Percentiles rank a stretch among this genome's conserved stretches.
Evolutionary conservation across 1,284 basidiomycete species (phyloP).

Genomic region (Ceratobasidium sp.): DNA sequence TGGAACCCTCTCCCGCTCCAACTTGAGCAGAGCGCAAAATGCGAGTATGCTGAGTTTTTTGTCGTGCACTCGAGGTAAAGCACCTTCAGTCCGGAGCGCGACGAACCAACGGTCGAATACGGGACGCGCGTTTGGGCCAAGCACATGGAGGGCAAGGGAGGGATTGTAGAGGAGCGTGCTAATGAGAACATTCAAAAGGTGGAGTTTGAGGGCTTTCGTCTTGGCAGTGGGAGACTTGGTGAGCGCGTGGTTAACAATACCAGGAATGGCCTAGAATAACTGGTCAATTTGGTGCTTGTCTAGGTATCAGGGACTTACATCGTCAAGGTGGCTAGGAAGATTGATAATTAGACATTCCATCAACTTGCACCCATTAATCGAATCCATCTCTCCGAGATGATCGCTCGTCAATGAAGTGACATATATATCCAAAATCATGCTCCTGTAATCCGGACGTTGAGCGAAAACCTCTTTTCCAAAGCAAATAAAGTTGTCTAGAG

Average conservation of each 20-base stretch:
- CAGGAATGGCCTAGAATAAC: constrained; percentile 59
- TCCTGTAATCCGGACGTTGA: constrained; percentile 76
- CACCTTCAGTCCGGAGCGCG: constrained; percentile 69
- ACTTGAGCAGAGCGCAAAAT: constrained; percentile 77
- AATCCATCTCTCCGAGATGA: constrained; percentile 84
- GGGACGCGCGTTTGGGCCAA: constrained; percentile 70
- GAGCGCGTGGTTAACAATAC: constrained; percentile 71
- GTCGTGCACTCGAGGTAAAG: constrained; percentile 88
- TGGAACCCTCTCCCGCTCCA: constrained; percentile 69
- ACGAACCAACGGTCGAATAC: constrained; percentile 87
- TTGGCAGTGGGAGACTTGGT: constrained; percentile 67
- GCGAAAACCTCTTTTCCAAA: constrained; percentile 84
- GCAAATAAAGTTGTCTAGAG: constrained; percentile 89
- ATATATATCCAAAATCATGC: constrained; percentile 88
- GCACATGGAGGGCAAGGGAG: constrained; percentile 74
- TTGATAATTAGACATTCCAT: constrained; percentile 86
- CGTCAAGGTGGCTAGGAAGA: constrained; percentile 78
- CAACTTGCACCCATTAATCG: constrained; percentile 86
- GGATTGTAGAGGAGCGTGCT: constrained; percentile 90
- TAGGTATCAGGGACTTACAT: constrained; percentile 61
- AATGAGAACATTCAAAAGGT: constrained; percentile 84
- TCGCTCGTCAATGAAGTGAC: constrained; percentile 76
- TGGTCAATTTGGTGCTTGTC: not conserved
- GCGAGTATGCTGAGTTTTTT: constrained; percentile 86
- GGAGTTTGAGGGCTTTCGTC: constrained; percentile 74